Evolutionary conservation across 2,329 filamentous ascomycete genomes (phyloP), one percentile per base, ranked within the genome.

Genomic region (Drechslera avenae): DNA sequence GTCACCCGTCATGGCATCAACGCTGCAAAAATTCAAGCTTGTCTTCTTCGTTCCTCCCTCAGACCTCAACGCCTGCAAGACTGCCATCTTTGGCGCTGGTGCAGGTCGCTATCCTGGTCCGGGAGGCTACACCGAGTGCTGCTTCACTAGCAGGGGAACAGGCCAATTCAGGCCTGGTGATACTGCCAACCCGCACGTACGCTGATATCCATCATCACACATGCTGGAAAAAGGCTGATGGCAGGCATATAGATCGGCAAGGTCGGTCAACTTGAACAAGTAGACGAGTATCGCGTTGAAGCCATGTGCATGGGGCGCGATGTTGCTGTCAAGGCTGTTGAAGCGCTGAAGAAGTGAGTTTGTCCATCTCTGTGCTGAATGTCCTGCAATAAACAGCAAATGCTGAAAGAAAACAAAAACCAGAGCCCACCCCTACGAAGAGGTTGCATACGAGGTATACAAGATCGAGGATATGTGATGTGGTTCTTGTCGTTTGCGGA

Each of bases 151-250:
- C 0, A 56, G 72, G 3, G 87, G 87, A 4, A 83, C 76, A 0
- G 86, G 85, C 0, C 86, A 89, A 63, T 90, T 89, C 69, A 80
- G 83, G 0, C 86, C 86, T 0, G 84, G 83, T 0, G 77, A 78
- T 46, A 68, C 75, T 0, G 85, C 87, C 1, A 86, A 85, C 39
- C 87, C 87, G 3, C 74, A 84, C 62, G 67, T 70, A 50, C 7
- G 63, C 50, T 16, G 44, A 3, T 37, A 4, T 12, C 10, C 16
- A 32, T 18, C 10, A 12, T 16, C 2, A 2, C 16, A 17, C 2
- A n/a, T 13, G 6, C 16, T 21, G 16, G 5, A 32, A 32, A 3
- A 10, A 32, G 12, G 6, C 16, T 52, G 13, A 52, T 18, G 6
- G 10, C 9, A 5, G 1, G 3, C 28, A 17, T 5, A 12, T 48